A percentile compares a stretch with the other conserved stretches of the same genome.
phyloP scores from a whole-genome alignment of 2,329 filamentous ascomycete species.

The Cladosporium oxysporum region DNA sequence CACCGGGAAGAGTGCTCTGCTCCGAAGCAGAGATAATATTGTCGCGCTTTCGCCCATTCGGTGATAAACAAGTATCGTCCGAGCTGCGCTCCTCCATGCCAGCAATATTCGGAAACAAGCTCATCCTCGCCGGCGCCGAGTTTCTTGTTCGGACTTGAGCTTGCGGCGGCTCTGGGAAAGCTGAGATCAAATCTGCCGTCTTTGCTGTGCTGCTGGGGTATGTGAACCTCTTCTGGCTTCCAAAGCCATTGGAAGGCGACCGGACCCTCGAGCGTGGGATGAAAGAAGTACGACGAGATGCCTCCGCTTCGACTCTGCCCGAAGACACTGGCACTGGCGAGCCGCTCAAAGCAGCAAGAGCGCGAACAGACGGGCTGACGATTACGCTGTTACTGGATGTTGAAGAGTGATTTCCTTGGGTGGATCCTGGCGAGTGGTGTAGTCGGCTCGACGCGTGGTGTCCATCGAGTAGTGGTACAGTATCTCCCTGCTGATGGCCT shows the following conservation, averaged over 20 bases:
- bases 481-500: not conserved
- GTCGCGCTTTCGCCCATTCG: not conserved
- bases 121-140: constrained; percentile 19
- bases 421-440: not conserved
- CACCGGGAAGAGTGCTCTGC: not conserved
- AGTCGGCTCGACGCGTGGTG: not conserved
- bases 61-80: constrained; percentile 15
- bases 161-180: constrained; percentile 29
- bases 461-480: not conserved
- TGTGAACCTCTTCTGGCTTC: not conserved
- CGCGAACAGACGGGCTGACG: constrained; percentile 24
- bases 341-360: constrained; percentile 28
- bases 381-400: constrained; percentile 3
- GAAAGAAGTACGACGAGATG: constrained; percentile 24
- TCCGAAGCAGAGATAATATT: not conserved
- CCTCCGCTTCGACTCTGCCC: constrained; percentile 24
- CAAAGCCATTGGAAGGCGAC: not conserved
- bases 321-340: constrained; percentile 29
- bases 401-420: not conserved
- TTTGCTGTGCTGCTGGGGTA: constrained; percentile 24
- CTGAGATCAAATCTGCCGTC: constrained; percentile 28
- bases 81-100: constrained; percentile 26
- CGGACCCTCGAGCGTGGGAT: constrained; percentile 20
- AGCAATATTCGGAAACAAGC: not conserved
- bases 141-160: constrained; percentile 21